Evolutionary conservation across 164 flowering plant species (phyloP), one percentile per base, ranked within the genome.

Genomic region (Vitis amurensis): DNA sequence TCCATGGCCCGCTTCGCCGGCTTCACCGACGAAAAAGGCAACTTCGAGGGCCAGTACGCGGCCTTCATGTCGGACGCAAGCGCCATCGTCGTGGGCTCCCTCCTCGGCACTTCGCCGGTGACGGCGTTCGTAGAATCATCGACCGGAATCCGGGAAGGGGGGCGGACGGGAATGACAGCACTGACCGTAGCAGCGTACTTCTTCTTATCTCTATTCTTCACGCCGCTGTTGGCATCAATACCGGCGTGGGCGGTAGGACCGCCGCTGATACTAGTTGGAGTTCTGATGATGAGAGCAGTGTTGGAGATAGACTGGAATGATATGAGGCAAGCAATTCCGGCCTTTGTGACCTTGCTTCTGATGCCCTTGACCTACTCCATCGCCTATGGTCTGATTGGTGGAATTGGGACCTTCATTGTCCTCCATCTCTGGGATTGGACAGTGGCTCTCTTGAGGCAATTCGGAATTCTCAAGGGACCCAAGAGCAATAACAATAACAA

Each of bases 161-260:
- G 98, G 7, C 51, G 97, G 71, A 94, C 98, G 55, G 98, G 98
- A 11, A 47, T 94, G 48, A 94, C 98, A 69, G 97, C 97, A 60
- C 14, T 92, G 44, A 88, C 97, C 12, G 95, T 79, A 59, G 91
- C 89, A 1, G 86, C 74, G 37, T 92, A 87, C 47, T 94, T 94
- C 67, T 76, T 87, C 50, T 56, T 88, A 63, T 87, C 97, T 4
- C 76, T 94, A 15, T 92, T 94, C 78, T 82, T 94, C 66, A 92
- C 98, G 77, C 98, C 98, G 49, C 50, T 94, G 63, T 69, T 94
- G 76, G 95, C 98, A 8, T 89, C 97, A 16, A 92, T 92, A 8
- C 98, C 98, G 51, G 74, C 97, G 51, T 94, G 98, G 97, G 98
- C 98, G 59, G 97, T 94, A 65, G 98, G 97, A 14, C 93, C 97